phyloP scores from a whole-genome alignment of 2,329 filamentous ascomycete genomes.

The Fusarium papillatum region DNA sequence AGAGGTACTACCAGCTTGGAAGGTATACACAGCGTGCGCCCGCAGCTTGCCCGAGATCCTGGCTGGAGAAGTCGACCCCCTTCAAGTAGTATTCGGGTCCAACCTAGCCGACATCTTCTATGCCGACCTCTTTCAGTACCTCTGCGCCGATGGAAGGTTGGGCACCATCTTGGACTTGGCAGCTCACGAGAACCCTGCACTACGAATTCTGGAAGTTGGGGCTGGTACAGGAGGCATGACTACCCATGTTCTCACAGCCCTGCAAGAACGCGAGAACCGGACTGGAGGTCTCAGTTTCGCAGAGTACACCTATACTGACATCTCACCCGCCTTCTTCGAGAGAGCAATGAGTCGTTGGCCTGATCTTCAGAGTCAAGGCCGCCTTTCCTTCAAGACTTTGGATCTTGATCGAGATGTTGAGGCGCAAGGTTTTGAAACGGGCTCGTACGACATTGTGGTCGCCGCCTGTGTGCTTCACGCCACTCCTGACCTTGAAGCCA shows the following conservation, averaged over 20 bases:
- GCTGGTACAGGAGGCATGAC: neutral
- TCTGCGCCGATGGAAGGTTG: neutral
- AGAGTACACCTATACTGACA: neutral
- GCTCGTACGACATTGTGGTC: conserved; percentile 53
- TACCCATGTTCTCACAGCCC: neutral
- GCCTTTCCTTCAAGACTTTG: conserved; percentile 23
- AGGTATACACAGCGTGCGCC: neutral
- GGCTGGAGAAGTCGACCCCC: neutral
- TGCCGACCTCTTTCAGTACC: neutral
- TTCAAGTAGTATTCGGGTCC: neutral
- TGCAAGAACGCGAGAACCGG: neutral
- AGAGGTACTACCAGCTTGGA: neutral
- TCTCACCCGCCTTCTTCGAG: neutral
- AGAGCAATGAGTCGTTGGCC: neutral
- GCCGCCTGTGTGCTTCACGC: conserved; percentile 52
- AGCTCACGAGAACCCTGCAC: neutral
- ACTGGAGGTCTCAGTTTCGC: neutral
- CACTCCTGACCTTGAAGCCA: conserved; percentile 39
- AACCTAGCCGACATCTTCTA: neutral
- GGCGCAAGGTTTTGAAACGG: conserved; percentile 46
- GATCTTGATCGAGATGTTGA: conserved; percentile 37
- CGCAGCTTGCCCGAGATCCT: neutral
- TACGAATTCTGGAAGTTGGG: neutral
- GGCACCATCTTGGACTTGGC: neutral
- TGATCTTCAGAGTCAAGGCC: neutral